Conservation (phyloP, 345 rosid species). For the Brassica juncea region DNA sequence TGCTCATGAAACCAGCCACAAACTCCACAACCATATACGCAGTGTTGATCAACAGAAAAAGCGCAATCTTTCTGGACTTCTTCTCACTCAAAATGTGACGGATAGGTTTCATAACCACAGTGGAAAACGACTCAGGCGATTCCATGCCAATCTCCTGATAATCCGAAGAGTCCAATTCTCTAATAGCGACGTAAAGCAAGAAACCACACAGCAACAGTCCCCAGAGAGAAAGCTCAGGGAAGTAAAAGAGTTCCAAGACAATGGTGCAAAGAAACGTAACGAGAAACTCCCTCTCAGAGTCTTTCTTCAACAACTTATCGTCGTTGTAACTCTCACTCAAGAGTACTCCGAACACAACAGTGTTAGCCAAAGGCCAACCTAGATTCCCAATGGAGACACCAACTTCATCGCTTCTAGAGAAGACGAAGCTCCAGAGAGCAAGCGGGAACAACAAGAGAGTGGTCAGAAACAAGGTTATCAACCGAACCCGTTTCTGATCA, state of each 20-base stretch:
- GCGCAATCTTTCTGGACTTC: slow-evolving; percentile 90
- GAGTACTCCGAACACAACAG: slow-evolving; percentile 85
- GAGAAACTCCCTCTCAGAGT: slow-evolving; percentile 67
- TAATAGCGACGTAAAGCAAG: slow-evolving; percentile 67
- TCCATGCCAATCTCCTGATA: slow-evolving; percentile 64
- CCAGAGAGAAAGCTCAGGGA: slow-evolving; percentile 80
- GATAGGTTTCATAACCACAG: slow-evolving; percentile 68
- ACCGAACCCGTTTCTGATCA: slow-evolving; percentile 66
- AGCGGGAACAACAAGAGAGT: slow-evolving; percentile 70
- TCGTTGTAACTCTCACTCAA: slow-evolving; percentile 74
- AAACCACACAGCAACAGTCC: slow-evolving; percentile 76
- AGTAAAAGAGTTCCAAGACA: slow-evolving; percentile 77
- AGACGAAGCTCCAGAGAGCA: slow-evolving; percentile 60
- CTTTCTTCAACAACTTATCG: slow-evolving; percentile 56
- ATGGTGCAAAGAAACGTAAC: slow-evolving; percentile 75
- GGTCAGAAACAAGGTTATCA: slow-evolving; percentile 66
- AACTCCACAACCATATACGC: slow-evolving; percentile 94
- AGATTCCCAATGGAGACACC: slow-evolving; percentile 58
- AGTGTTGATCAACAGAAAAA: slow-evolving; percentile 85
- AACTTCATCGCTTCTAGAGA: slow-evolving; percentile 49
- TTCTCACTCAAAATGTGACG: slow-evolving; percentile 90
- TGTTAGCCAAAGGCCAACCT: slow-evolving; percentile 90
- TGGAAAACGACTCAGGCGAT: slow-evolving; percentile 57
- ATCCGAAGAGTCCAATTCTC: slow-evolving; percentile 62
- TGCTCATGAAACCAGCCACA: slow-evolving; percentile 92